A percentile compares a stretch with the other conserved stretches of the same genome.
Conservation (phyloP, 139 green algal genomes). For the Closterium sp. region DNA sequence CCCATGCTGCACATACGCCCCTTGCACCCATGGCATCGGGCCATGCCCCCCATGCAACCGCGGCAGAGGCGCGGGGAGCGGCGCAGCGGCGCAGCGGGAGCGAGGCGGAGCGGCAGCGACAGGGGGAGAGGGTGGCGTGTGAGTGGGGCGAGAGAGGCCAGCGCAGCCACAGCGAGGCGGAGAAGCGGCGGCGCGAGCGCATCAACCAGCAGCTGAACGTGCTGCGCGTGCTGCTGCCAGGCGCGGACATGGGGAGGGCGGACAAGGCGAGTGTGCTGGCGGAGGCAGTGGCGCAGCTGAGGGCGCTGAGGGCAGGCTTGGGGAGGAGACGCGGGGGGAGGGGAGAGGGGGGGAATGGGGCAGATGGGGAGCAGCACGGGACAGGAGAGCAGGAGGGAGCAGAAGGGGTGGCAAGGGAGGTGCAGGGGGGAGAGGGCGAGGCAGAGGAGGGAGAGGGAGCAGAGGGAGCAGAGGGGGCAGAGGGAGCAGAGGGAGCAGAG, state of each 20-base stretch:
- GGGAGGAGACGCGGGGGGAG: background rate
- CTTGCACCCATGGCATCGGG: background rate
- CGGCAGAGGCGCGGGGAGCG: background rate
- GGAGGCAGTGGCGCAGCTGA: background rate
- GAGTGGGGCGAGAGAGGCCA: background rate
- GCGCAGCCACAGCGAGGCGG: conserved; percentile 11
- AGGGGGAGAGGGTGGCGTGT: background rate
- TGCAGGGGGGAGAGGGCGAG: no score
- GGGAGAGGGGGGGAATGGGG: background rate
- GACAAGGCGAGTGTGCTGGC: background rate
- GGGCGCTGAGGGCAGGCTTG: background rate
- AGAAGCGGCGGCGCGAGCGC: background rate
- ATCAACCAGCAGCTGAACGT: background rate
- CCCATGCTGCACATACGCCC: background rate
- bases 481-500: background rate
- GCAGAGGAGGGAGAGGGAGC: no score
- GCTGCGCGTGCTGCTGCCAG: conserved; percentile 7
- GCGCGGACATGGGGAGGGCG: background rate
- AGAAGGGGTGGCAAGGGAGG: background rate
- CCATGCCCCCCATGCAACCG: background rate
- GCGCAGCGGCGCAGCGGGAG: background rate
- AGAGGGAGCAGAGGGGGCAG: no score
- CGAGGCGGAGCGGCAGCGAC: background rate
- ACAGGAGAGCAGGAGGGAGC: background rate
- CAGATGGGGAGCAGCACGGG: background rate